Evolutionary conservation across 2,329 filamentous ascomycete genomes (phyloP).

Genomic region (Trichoderma koningii): DNA sequence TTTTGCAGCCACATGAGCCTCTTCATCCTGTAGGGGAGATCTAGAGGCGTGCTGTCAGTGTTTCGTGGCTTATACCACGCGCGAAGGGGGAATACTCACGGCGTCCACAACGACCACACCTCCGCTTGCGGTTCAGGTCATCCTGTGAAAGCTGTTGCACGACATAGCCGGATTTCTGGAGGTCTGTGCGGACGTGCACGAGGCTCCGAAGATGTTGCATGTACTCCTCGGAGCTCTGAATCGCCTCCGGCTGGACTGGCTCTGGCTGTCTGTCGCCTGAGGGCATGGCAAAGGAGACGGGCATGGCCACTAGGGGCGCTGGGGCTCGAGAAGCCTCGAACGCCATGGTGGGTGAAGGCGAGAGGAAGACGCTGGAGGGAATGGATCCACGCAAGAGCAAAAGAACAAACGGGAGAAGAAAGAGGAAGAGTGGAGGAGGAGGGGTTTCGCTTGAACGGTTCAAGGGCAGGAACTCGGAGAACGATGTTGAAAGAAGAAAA

Average conservation of each 20-base stretch:
- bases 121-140: conserved; percentile 39
- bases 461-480: not conserved
- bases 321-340: not conserved
- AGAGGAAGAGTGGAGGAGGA: not conserved
- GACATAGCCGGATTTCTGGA: conserved; percentile 36
- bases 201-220: conserved; percentile 29
- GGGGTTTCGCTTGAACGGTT: no score
- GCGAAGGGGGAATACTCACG: conserved; percentile 26
- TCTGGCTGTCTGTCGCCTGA: conserved; percentile 25
- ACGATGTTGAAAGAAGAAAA: not conserved
- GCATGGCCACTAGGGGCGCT: not conserved
- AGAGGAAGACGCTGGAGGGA: not conserved
- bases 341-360: not conserved
- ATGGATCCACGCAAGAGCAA: not conserved
- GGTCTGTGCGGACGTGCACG: conserved; percentile 29
- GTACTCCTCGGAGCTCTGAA: conserved; percentile 32
- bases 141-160: conserved; percentile 32
- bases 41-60: not conserved
- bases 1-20: conserved; percentile 5
- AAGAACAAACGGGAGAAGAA: not conserved
- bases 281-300: not conserved
- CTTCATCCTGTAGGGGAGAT: conserved; percentile 8
- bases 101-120: conserved; percentile 36
- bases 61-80: no score
- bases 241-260: conserved; percentile 29